Evolutionary conservation across 2,329 filamentous ascomycete genomes (phyloP).

Genomic region (Diaporthe capsici): DNA sequence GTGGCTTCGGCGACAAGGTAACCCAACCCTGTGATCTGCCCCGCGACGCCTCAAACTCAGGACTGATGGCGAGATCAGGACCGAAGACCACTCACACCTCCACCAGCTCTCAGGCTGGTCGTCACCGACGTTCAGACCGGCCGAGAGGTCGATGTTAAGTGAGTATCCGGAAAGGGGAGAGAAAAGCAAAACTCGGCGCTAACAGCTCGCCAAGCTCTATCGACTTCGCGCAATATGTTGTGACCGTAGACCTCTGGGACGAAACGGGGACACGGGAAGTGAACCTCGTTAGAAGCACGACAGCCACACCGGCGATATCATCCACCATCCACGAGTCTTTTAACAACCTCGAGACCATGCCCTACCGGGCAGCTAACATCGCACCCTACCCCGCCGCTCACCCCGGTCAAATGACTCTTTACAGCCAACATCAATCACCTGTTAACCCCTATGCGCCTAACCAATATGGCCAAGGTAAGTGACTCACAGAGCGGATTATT

Average conservation of each 20-base stretch:
- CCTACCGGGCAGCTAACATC: constrained; percentile 39
- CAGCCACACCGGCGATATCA: constrained; percentile 80
- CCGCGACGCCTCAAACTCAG: constrained; percentile 13
- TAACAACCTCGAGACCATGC: constrained; percentile 63
- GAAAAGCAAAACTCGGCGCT: constrained; percentile 38
- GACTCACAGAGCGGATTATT: not conserved
- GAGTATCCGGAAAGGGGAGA: constrained; percentile 52
- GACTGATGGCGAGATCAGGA: constrained; percentile 70
- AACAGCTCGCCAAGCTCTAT: constrained; percentile 36
- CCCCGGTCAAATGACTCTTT: constrained; percentile 39
- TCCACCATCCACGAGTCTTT: constrained; percentile 86
- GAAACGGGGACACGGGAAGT: constrained; percentile 76
- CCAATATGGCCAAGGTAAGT: constrained; percentile 40
- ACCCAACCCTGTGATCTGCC: constrained; percentile 43
- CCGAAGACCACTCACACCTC: constrained; percentile 93
- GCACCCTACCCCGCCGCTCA: constrained; percentile 39
- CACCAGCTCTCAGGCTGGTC: constrained; percentile 88
- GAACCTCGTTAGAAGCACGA: constrained; percentile 75
- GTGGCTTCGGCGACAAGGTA: constrained; percentile 98
- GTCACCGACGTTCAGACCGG: constrained; percentile 82
- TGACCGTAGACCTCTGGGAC: constrained; percentile 78
- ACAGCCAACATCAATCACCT: constrained; percentile 46
- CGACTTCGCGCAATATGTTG: constrained; percentile 57
- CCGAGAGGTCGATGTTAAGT: constrained; percentile 89
- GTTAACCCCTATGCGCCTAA: constrained; percentile 34